Evolutionary conservation across 1,284 basidiomycete species (phyloP).

Genomic region (Paramarasmius palmivorus): DNA sequence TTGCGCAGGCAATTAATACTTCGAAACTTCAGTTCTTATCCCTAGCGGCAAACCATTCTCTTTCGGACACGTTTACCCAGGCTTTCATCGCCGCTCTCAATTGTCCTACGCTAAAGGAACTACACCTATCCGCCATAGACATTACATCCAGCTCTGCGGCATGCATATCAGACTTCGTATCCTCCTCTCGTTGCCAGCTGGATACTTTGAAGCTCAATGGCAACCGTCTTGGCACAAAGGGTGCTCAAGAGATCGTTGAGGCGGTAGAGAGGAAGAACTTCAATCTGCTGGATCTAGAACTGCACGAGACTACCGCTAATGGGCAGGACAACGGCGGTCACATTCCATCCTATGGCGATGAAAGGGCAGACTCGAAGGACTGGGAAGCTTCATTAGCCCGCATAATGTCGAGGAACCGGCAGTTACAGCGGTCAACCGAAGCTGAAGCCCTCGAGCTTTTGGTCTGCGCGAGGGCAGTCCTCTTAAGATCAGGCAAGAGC

Average conservation of each 20-base stretch:
- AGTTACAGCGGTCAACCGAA: conserved; percentile 44
- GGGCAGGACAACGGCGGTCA: conserved; percentile 19
- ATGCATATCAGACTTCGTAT: conserved; percentile 48
- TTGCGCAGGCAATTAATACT: conserved; percentile 48
- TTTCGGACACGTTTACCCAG: conserved; percentile 51
- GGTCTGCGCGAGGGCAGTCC: conserved; percentile 48
- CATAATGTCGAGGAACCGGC: conserved; percentile 47
- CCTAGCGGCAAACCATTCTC: conserved; percentile 40
- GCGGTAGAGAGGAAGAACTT: conserved; percentile 51
- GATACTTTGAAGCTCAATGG: conserved; percentile 55
- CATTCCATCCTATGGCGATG: conserved; percentile 20
- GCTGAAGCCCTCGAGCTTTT: conserved; percentile 54
- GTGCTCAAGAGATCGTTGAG: conserved; percentile 44
- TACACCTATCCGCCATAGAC: conserved; percentile 55
- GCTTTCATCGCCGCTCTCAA: conserved; percentile 51
- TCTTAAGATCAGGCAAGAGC: conserved; percentile 33
- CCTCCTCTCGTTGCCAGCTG: conserved; percentile 54
- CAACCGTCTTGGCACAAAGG: conserved; percentile 50
- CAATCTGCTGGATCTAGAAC: conserved; percentile 47
- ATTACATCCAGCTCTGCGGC: conserved; percentile 48
- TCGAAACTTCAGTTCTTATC: conserved; percentile 47
- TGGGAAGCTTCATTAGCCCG: conserved; percentile 41
- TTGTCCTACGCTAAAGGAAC: conserved; percentile 47
- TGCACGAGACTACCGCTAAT: conserved; percentile 31
- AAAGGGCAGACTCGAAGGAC: conserved; percentile 12